Base-by-base conservation (phyloP, 495 filamentous ascomycete species). In the Aspergillus sclerotiicarbonarius region DNA sequence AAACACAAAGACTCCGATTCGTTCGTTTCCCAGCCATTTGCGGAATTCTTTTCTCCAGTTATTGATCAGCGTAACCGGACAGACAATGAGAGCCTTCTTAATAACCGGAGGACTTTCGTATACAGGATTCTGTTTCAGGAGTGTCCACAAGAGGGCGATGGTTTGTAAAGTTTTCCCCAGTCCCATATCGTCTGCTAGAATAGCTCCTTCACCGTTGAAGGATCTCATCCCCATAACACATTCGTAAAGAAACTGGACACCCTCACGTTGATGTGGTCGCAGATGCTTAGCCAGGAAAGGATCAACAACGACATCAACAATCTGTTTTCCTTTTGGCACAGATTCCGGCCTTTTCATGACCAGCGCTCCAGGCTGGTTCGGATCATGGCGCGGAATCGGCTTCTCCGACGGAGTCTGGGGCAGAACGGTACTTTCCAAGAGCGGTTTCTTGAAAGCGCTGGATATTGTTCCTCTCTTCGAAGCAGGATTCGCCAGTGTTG, bases 141-240 rank as follows among this genome's bases (percentile, higher is more conserved):
- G 71, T 2, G 89, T 93, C 89, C 89, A 93, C 20, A 93, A 61
- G 29, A 93, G 68, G 0, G 90, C 77, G 56, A 93, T 92, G 0
- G 88, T 91, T 70, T 91, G 89, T 37, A 92, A 65, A 5, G 90
- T 91, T 64, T 92, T 92, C 12, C 89, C 89, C 8, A 92, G 63
- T 3, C 89, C 89, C 89, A 92, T 92, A 60, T 92, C 90, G 64
- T 93, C 89, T 4, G 90, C 90, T 31, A 93, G 72, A 53, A 93
- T 87, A 3, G 87, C 89, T 10, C 89, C 89, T 65, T 87, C 82
- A 0, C 89, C 88, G 59, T 86, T 84, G 60, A 84, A 90, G 29
- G 76, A 67, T 43, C 86, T 76, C 80, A 90, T 82, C 10, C 89
- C 89, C 89, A 93, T 93, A 0, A 93, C 85, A 68, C 89, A 91